A percentile compares a stretch with the other conserved stretches of the same genome.
Conservation (phyloP, 2,329 filamentous ascomycete species). For the Pyrenochaeta sp. region DNA sequence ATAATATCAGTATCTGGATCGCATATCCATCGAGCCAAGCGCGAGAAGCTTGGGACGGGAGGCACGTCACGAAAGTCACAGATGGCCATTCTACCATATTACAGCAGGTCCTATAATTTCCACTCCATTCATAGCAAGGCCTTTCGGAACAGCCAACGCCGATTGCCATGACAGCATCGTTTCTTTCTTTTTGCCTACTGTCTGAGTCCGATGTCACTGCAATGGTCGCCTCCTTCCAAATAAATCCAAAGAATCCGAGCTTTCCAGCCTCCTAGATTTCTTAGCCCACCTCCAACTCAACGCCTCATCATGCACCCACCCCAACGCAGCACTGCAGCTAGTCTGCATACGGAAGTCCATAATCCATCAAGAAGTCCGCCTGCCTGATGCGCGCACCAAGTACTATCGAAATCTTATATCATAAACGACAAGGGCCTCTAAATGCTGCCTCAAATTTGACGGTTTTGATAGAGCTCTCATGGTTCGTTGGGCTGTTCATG, state of each 20-base stretch:
- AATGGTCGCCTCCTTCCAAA: neutral
- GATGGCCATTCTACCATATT: conserved; percentile 6
- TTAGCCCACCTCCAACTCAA: conserved; percentile 4
- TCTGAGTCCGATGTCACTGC: neutral
- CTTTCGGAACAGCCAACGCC: neutral
- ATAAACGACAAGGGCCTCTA: neutral
- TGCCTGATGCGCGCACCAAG: neutral
- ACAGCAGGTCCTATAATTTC: conserved; percentile 11
- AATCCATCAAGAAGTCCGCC: conserved; percentile 1
- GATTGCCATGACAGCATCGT: neutral
- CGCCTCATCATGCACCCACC: conserved; percentile 7
- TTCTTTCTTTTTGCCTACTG: neutral
- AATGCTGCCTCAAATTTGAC: too few species aligned
- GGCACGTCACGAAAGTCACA: conserved; percentile 11
- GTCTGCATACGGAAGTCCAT: conserved; percentile 4
- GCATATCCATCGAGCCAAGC: neutral
- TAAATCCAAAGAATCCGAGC: neutral
- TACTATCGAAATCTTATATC: neutral
- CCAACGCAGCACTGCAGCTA: neutral
- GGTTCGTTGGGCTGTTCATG: neutral
- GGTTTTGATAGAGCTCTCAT: neutral
- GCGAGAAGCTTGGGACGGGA: neutral
- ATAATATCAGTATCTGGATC: neutral
- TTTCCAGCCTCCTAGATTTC: conserved; percentile 9
- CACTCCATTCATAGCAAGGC: neutral